These are phyloP conservation scores for Allomyces macrogynus DNA, from an alignment of 192 early-diverging fungal species.

Conservation along the genomic window DNA sequence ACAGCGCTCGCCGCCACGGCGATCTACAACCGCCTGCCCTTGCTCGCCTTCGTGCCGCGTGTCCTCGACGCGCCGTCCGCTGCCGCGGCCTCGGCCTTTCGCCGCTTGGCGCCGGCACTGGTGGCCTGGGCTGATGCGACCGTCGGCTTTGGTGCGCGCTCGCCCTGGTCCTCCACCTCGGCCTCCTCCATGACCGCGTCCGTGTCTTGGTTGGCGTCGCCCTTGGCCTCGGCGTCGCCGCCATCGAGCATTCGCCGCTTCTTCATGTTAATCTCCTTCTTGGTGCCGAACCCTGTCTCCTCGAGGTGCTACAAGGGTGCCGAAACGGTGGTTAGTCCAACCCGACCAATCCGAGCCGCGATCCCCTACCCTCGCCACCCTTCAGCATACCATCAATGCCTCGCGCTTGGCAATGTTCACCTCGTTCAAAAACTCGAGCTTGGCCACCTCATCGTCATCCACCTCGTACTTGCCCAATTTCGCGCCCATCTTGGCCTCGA, in stretches of 20 bases:
- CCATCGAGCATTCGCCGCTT: not conserved
- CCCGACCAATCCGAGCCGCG: no score
- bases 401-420: constrained; percentile 72
- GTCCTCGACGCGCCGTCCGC: no score
- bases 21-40: no score
- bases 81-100: no score
- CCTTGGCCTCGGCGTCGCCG: not conserved
- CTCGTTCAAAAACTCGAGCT: constrained; percentile 56
- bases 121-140: no score
- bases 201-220: not conserved
- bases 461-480: constrained; percentile 59
- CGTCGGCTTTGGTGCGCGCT: no score
- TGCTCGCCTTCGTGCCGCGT: no score
- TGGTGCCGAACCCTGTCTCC: not conserved
- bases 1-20: no score
- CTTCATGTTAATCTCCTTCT: not conserved
- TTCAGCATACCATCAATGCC: constrained; percentile 59
- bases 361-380: no score
- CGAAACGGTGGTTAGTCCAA: no score
- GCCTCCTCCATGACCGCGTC: not conserved
- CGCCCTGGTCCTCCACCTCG: no score
- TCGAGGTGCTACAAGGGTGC: not conserved
- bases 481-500: constrained; percentile 68
- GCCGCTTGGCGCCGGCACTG: no score
- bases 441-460: constrained; percentile 48